phyloP scores from a whole-genome alignment of 116 monocot species.

The Posidonia oceanica region DNA sequence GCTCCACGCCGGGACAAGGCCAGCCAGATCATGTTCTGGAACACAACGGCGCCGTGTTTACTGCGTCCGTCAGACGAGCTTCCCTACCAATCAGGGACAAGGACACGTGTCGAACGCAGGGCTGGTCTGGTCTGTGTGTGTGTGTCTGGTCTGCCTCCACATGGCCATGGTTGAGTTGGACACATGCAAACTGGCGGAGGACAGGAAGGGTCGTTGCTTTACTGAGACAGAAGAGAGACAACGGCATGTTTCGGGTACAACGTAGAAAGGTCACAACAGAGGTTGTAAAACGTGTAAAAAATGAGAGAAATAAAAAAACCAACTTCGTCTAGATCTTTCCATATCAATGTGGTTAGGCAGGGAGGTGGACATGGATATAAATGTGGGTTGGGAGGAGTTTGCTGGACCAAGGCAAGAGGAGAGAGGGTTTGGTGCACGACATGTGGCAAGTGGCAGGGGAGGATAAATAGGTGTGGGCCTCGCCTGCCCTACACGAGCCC shows the following conservation, averaged over 20 bases:
- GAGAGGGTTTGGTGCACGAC: not conserved
- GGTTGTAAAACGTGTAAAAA: not conserved
- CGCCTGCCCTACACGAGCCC: not conserved
- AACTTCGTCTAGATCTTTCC: no score
- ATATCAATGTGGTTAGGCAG: no score
- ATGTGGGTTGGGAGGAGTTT: not conserved
- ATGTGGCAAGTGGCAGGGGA: conserved; percentile 8
- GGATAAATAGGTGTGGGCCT: conserved; percentile 8
- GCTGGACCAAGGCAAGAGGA: not conserved
- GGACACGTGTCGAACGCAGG: no score
- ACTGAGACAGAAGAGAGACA: not conserved
- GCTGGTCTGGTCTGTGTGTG: no score
- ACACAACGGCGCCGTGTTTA: no score
- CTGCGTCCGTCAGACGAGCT: no score
- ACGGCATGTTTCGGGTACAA: not conserved
- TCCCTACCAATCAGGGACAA: no score
- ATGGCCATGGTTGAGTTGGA: no score
- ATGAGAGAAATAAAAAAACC: no score
- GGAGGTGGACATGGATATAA: not conserved
- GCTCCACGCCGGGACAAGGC: no score
- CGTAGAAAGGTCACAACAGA: not conserved
- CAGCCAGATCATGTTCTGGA: not conserved
- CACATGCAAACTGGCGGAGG: not conserved
- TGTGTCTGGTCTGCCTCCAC: no score
- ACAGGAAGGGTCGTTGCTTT: not conserved